Percentiles rank a stretch among this genome's conserved stretches.
These are phyloP conservation scores for Trichoderma harzianum DNA, from an alignment of 2,329 filamentous ascomycete species.

Conservation along the genomic window DNA sequence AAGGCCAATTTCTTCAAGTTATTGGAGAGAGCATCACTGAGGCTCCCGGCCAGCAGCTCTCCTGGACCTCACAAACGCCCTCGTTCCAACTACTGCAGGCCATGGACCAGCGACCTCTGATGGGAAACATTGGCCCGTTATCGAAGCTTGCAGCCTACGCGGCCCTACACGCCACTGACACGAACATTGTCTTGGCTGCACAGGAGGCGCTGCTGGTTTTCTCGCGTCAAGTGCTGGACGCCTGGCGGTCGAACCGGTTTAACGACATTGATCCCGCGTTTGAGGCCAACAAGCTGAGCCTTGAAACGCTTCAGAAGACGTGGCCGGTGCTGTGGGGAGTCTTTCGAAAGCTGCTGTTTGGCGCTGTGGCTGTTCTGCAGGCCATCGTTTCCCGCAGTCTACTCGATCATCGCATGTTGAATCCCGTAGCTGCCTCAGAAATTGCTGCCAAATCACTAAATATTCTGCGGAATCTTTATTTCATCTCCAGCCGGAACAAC, in stretches of 20 bases:
- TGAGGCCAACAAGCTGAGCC: slow-evolving; percentile 60
- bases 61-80: slow-evolving; percentile 60
- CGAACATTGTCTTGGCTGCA: slow-evolving; percentile 43
- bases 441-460: slow-evolving; percentile 70
- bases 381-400: slow-evolving; percentile 65
- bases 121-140: slow-evolving; percentile 64
- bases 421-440: slow-evolving; percentile 50
- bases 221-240: slow-evolving; percentile 60
- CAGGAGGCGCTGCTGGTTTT: slow-evolving; percentile 66
- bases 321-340: slow-evolving; percentile 72
- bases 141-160: slow-evolving; percentile 63
- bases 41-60: slow-evolving; percentile 42
- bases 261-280: slow-evolving; percentile 68
- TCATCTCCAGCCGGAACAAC: slow-evolving; percentile 73
- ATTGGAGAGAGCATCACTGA: slow-evolving; percentile 66
- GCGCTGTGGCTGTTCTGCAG: slow-evolving; percentile 70
- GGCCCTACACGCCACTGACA: slow-evolving; percentile 51
- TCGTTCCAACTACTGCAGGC: slow-evolving; percentile 59
- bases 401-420: slow-evolving; percentile 47
- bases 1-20: slow-evolving; percentile 69
- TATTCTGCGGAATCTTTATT: slow-evolving; percentile 73
- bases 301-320: slow-evolving; percentile 63
- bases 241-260: slow-evolving; percentile 73
- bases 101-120: slow-evolving; percentile 58
- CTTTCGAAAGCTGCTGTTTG: slow-evolving; percentile 72